phyloP scores from a whole-genome alignment of 768 basidiomycete genomes.

The Agrocybe praecox region DNA sequence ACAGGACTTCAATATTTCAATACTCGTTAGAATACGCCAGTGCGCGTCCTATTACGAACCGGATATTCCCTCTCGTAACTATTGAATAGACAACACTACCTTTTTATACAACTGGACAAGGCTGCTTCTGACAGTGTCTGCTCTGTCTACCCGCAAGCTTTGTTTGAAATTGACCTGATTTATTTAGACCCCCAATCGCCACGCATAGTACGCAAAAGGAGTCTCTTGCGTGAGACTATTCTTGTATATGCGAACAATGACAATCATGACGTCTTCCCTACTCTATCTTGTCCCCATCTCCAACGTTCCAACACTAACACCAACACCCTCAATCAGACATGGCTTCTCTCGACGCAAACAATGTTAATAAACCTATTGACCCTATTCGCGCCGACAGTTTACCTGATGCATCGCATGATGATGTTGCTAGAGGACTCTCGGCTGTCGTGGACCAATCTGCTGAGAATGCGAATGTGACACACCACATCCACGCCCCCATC shows the following conservation, averaged over 20 bases:
- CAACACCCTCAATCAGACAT: background rate
- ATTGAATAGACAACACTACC: background rate
- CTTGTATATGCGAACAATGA: background rate
- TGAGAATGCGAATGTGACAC: slow-evolving; percentile 23
- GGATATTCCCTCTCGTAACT: background rate
- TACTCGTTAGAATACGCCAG: background rate
- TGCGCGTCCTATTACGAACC: background rate
- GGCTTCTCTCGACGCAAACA: slow-evolving; percentile 8
- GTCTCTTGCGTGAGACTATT: background rate
- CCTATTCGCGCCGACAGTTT: slow-evolving; percentile 34
- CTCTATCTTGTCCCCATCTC: background rate
- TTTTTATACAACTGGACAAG: background rate
- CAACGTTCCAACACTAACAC: background rate
- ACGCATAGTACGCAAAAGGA: background rate
- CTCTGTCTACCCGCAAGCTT: no score
- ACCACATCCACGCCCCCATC: slow-evolving; percentile 34
- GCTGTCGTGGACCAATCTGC: slow-evolving; percentile 39
- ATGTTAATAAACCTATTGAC: slow-evolving; percentile 23
- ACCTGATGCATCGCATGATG: slow-evolving; percentile 33
- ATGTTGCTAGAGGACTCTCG: slow-evolving; percentile 32
- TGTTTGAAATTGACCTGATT: background rate
- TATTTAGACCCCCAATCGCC: background rate
- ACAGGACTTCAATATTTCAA: background rate
- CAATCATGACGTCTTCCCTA: background rate
- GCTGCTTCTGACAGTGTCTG: background rate